These are phyloP conservation scores for Cylindrodendrum hubeiense DNA, from an alignment of 2,329 filamentous ascomycete genomes.

Conservation along the genomic window DNA sequence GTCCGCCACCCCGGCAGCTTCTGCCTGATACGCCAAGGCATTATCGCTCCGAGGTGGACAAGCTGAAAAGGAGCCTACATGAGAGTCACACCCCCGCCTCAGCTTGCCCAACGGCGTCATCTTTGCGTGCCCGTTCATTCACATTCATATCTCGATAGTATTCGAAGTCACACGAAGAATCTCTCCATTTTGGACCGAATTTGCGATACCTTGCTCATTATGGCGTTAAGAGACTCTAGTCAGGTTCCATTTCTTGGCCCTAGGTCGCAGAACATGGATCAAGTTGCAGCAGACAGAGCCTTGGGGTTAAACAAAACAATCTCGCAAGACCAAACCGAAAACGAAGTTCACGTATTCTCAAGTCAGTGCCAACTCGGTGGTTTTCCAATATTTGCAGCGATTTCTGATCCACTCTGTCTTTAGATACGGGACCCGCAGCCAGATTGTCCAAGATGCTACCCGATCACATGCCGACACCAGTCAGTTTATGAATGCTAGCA, in stretches of 20 bases:
- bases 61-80: neutral
- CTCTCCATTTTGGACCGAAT: neutral
- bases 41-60: neutral
- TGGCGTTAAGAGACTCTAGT: neutral
- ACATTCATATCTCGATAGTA: neutral
- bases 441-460: neutral
- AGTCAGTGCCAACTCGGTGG: neutral
- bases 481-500: neutral
- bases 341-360: slow-evolving; percentile 5
- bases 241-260: neutral
- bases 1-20: neutral
- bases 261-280: too few species aligned
- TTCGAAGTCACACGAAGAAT: neutral
- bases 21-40: neutral
- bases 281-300: neutral
- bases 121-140: neutral
- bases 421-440: neutral
- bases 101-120: neutral
- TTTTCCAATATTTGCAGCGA: neutral
- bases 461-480: neutral
- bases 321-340: slow-evolving; percentile 15
- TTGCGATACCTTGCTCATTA: neutral
- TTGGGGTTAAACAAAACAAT: slow-evolving; percentile 17
- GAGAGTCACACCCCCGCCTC: neutral
- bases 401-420: neutral